Evolutionary conservation across 179 eudicot genomes (phyloP), one percentile per base, ranked within the genome.

Genomic region (Silene vulgaris): DNA sequence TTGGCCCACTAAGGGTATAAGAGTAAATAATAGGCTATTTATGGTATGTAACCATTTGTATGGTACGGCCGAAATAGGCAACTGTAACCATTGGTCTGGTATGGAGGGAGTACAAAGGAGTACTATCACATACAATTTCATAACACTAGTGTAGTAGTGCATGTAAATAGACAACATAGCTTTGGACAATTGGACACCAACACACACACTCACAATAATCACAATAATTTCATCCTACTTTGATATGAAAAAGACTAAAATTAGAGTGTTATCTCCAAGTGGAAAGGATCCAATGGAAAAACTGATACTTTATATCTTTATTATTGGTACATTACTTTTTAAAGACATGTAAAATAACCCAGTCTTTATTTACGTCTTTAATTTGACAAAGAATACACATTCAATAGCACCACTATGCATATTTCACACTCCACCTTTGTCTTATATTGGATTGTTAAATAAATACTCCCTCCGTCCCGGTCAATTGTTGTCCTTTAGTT

Each of bases 91-190:
- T n/a, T n/a, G n/a, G n/a, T n/a, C n/a, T n/a, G n/a, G n/a, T n/a
- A n/a, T n/a, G n/a, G n/a, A n/a, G n/a, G n/a, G n/a, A n/a, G n/a
- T n/a, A 23, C 26, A 23, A 23, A 29, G 32, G 32, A 29, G 32
- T 29, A 3, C 3, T 3, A 29, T 29, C 32, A 29, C 32, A 29
- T 1, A 29, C 32, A 3, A 8, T 11, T 9, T 21, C 9, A 8
- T 5, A 8, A 19, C 2, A 6, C 3, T 59, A 4, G 9, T 14
- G 2, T 69, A 19, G 20, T 48, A 70, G 61, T 52, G 62, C 54
- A 5, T 21, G n/a, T 37, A 71, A 71, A 71, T 71, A 52, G 63
- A 50, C 74, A 50, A 71, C 62, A 71, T 71, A 71, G 2, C 20
- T 17, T 35, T 69, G 12, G 17, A 20, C 57, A 43, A 8, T 35